These are phyloP conservation scores for Kokia cookei DNA, from an alignment of 441 rosid genomes.

Conservation along the genomic window DNA sequence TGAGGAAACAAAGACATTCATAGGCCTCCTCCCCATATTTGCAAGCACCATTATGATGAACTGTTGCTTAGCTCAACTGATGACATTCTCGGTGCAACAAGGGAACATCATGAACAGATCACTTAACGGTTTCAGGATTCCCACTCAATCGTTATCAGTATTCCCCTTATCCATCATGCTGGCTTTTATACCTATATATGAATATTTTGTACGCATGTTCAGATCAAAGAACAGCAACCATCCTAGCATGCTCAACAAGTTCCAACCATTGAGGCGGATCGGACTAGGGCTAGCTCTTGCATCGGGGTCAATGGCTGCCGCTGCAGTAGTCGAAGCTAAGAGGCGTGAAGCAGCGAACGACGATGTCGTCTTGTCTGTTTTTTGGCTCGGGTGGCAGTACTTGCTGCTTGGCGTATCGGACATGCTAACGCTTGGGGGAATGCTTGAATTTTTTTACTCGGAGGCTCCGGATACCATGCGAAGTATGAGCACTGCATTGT, in stretches of 20 bases:
- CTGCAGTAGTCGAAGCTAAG: conserved; percentile 34
- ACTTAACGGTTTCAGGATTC: conserved; percentile 32
- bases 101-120: conserved; percentile 40
- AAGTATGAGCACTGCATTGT: conserved; percentile 43
- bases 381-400: conserved; percentile 51
- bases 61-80: conserved; percentile 51
- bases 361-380: conserved; percentile 23
- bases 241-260: not conserved
- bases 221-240: not conserved
- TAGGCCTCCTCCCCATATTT: conserved; percentile 49
- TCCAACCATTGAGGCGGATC: conserved; percentile 37
- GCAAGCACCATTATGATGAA: conserved; percentile 52
- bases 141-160: conserved; percentile 43
- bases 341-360: conserved; percentile 19
- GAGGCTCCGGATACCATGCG: conserved; percentile 45
- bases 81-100: conserved; percentile 57
- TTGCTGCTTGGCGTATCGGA: conserved; percentile 44
- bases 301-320: conserved; percentile 42
- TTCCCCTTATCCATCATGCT: conserved; percentile 40
- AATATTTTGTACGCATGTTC: conserved; percentile 9
- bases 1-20: conserved; percentile 48
- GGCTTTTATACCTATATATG: conserved; percentile 35
- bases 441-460: conserved; percentile 61
- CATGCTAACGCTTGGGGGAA: conserved; percentile 54
- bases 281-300: conserved; percentile 44